These are phyloP conservation scores for Cyberlindnera maritima DNA, from an alignment of 805 yeast species.

Conservation along the genomic window DNA sequence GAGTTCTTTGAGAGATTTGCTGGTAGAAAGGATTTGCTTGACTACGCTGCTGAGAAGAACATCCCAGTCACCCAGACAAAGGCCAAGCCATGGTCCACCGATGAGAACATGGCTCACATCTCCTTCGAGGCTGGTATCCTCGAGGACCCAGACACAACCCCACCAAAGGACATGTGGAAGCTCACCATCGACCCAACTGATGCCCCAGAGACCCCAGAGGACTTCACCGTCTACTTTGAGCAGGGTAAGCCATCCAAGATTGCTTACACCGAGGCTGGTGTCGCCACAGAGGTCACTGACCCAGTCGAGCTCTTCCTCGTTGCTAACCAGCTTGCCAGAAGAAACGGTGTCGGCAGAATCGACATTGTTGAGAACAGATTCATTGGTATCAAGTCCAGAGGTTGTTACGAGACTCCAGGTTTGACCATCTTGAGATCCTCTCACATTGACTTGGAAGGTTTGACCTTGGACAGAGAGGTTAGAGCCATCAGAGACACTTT, in stretches of 20 bases:
- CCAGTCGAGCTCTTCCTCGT: constrained; percentile 91
- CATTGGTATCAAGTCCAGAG: constrained; percentile 98
- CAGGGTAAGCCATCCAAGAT: constrained; percentile 89
- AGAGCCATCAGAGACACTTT: constrained; percentile 95
- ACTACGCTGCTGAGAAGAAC: constrained; percentile 86
- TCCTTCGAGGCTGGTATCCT: constrained; percentile 99
- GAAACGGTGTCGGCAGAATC: constrained; percentile 99
- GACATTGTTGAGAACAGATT: constrained; percentile 99
- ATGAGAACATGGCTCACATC: constrained; percentile 98
- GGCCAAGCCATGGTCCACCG: constrained; percentile 99
- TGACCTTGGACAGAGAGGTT: constrained; percentile 95
- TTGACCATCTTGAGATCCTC: constrained; percentile 90
- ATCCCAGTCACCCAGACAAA: constrained; percentile 97
- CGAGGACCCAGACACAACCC: constrained; percentile 98
- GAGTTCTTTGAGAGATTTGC: constrained; percentile 92
- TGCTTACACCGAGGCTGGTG: constrained; percentile 56
- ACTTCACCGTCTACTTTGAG: constrained; percentile 74
- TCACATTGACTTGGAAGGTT: constrained; percentile 95
- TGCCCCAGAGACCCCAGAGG: constrained; percentile 93
- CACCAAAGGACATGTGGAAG: constrained; percentile 99
- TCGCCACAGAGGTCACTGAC: constrained; percentile 62
- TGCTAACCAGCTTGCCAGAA: constrained; percentile 94
- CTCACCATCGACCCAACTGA: constrained; percentile 93
- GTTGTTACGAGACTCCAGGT: constrained; percentile 99
- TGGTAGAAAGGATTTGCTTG: constrained; percentile 95